These are phyloP conservation scores for Pyrenula aspistea DNA, from an alignment of 495 filamentous ascomycete species.

Conservation along the genomic window DNA sequence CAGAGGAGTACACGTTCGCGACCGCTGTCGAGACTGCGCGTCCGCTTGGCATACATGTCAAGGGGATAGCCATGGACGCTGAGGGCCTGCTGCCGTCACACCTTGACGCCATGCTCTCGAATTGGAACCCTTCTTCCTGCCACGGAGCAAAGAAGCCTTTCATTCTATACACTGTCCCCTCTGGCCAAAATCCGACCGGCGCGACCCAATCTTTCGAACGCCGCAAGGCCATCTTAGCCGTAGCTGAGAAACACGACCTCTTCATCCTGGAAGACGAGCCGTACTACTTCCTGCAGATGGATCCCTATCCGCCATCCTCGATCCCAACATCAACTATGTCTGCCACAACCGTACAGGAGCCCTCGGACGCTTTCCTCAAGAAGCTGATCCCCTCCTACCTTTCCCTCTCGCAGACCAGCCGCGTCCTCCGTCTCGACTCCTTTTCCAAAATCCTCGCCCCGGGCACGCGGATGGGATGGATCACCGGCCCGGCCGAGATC, in stretches of 20 bases:
- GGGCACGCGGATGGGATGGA: constrained; percentile 50
- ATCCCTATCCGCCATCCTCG: constrained; percentile 49
- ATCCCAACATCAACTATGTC: neutral
- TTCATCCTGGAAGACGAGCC: constrained; percentile 92
- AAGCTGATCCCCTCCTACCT: constrained; percentile 49
- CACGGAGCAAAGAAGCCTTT: constrained; percentile 58
- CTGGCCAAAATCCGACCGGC: constrained; percentile 88
- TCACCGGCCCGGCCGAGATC: constrained; percentile 66
- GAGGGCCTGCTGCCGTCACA: constrained; percentile 58
- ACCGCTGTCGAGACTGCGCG: constrained; percentile 69
- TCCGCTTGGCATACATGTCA: constrained; percentile 62
- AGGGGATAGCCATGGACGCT: constrained; percentile 65
- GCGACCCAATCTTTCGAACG: constrained; percentile 60
- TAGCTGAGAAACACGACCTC: constrained; percentile 72
- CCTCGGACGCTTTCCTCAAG: constrained; percentile 41
- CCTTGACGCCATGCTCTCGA: constrained; percentile 53
- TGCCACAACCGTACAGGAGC: constrained; percentile 22
- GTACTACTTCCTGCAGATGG: constrained; percentile 98
- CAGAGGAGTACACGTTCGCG: constrained; percentile 79
- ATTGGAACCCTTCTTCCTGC: constrained; percentile 45
- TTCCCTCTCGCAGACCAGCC: constrained; percentile 51
- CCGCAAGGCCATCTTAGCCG: constrained; percentile 56
- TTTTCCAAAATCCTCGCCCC: constrained; percentile 59
- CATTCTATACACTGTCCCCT: constrained; percentile 40
- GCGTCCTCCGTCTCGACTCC: constrained; percentile 55